Evolutionary conservation across 2,329 filamentous ascomycete genomes (phyloP), one percentile per base, ranked within the genome.

Genomic region (Cladophialophora immunda): DNA sequence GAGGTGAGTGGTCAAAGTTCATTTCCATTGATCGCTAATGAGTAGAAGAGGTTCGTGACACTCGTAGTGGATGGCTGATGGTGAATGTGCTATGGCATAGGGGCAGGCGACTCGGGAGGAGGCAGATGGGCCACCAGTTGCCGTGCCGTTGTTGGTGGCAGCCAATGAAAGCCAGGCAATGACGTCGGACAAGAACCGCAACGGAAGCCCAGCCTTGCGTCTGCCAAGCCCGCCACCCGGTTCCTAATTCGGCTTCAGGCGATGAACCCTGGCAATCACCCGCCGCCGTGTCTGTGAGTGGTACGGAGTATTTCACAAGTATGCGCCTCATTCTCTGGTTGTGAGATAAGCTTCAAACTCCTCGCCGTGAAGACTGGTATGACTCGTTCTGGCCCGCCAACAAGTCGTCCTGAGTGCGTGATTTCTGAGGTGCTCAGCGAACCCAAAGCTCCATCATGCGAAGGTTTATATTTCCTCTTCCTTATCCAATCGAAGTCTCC

Each of bases 121-220:
- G 15, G 25, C 58, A 53, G 50, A 8, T 25, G 15, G 25, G 54
- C 19, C n/a, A 7, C n/a, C 17, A 41, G 38, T 2, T 53, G 50
- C 50, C 50, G 50, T 53, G 19, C 11, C 11, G 50, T 41, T 41
- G 38, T 19, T n/a, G 38, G 38, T 41, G 38, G 38, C 38, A 19
- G 38, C 38, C 38, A 41, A 41, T 41, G 17, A 19, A 5, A 19
- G 17, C 15, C 17, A 58, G 17, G 17, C 22, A 15, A 65, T 65
- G 60, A 64, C 54, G 54, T 57, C 53, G 62, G 55, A 41, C 47
- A 36, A 45, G 53, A 56, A 50, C 64, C 41, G 19, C 25, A 36
- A 30, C 11, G 22, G 8, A 27, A 4, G n/a, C 17, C 45, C 63
- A 70, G 68, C 68, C 68, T 70, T 68, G 68, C 66, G 63, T 68